phyloP scores from a whole-genome alignment of 2,329 filamentous ascomycete species.

The Colletotrichum eremochloae region DNA sequence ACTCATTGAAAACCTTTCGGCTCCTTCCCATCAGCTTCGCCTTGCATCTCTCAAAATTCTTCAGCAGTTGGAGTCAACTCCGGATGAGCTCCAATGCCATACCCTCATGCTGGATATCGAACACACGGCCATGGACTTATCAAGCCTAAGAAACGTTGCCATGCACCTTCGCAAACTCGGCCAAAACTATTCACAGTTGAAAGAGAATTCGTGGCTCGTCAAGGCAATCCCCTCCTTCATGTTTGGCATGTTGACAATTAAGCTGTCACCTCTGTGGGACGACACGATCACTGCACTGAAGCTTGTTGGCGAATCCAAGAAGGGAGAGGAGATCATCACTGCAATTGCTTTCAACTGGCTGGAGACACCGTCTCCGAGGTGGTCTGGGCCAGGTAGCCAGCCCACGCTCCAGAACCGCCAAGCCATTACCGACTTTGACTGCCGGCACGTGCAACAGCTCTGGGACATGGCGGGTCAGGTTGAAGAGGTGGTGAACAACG shows the following conservation, averaged over 20 bases:
- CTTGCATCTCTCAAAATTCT: constrained; percentile 81
- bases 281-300: constrained; percentile 83
- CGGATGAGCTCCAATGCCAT: constrained; percentile 65
- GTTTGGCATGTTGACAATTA: constrained; percentile 90
- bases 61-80: constrained; percentile 67
- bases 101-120: constrained; percentile 83
- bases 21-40: constrained; percentile 81
- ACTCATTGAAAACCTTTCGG: constrained; percentile 80
- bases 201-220: constrained; percentile 74
- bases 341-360: constrained; percentile 86
- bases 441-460: constrained; percentile 78
- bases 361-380: constrained; percentile 66
- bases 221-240: constrained; percentile 84
- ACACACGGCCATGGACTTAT: constrained; percentile 80
- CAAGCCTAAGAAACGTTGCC: constrained; percentile 81
- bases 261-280: constrained; percentile 88
- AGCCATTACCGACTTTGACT: constrained; percentile 82
- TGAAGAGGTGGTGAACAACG: constrained; percentile 65
- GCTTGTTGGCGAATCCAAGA: constrained; percentile 76
- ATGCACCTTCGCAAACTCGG: constrained; percentile 88
- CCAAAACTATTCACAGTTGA: constrained; percentile 70
- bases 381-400: constrained; percentile 59
- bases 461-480: constrained; percentile 64
- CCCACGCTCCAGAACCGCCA: constrained; percentile 50
- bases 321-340: constrained; percentile 80